A percentile compares a stretch with the other conserved stretches of the same genome.
Conservation (phyloP, 1,139 yeast species). For the Pichia sorboxylosa region DNA sequence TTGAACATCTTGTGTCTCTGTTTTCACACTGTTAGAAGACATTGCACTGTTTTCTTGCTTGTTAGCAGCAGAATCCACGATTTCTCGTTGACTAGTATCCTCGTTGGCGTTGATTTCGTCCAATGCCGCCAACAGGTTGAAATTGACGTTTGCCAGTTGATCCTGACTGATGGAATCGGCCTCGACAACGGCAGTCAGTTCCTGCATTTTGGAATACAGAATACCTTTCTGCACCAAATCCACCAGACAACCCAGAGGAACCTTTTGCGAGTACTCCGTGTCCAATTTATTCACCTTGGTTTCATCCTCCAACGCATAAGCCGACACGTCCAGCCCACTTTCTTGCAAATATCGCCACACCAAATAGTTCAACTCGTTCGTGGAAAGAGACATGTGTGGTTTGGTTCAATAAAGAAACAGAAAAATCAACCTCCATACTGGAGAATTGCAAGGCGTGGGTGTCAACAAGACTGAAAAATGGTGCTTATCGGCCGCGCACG, state of each 20-base stretch:
- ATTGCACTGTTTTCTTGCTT: not conserved
- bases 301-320: slow-evolving; percentile 73
- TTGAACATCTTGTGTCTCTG: not conserved
- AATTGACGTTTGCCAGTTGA: slow-evolving; percentile 18
- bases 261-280: slow-evolving; percentile 31
- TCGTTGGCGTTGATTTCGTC: slow-evolving; percentile 12
- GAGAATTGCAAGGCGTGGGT: too few relatives aligned
- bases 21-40: not conserved
- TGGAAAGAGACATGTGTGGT: slow-evolving; percentile 79
- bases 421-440: too few relatives aligned
- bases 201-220: slow-evolving; percentile 50
- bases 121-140: slow-evolving; percentile 21
- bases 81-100: slow-evolving; percentile 10
- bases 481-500: too few relatives aligned
- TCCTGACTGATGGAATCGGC: slow-evolving; percentile 13
- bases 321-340: slow-evolving; percentile 68
- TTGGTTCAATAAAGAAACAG: too few relatives aligned
- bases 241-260: slow-evolving; percentile 69
- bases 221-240: slow-evolving; percentile 79
- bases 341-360: slow-evolving; percentile 92
- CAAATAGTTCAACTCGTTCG: slow-evolving; percentile 78
- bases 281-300: slow-evolving; percentile 54
- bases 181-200: slow-evolving; percentile 1
- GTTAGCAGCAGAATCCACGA: not conserved
- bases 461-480: too few relatives aligned